Conservation (phyloP, 768 basidiomycete species). For the Boletus fagicola region DNA sequence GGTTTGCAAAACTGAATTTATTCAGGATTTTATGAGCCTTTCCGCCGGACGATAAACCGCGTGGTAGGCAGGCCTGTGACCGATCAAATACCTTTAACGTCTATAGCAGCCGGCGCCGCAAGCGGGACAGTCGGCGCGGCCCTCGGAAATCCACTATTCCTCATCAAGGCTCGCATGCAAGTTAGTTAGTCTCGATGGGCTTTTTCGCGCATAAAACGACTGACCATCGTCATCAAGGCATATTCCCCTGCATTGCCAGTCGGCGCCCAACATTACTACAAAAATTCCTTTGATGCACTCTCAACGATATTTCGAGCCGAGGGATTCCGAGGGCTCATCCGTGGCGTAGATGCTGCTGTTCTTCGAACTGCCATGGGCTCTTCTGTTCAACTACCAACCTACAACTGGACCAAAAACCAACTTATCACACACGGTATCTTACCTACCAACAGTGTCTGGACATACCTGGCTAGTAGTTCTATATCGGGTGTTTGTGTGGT, state of each 20-base stretch:
- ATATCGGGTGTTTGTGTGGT: slow-evolving; percentile 93
- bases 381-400: slow-evolving; percentile 93
- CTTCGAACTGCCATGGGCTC: slow-evolving; percentile 94
- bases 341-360: slow-evolving; percentile 93
- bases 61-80: slow-evolving; percentile 60
- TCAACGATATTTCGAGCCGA: slow-evolving; percentile 77
- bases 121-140: slow-evolving; percentile 88
- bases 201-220: background rate
- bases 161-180: slow-evolving; percentile 99
- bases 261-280: slow-evolving; percentile 92
- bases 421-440: slow-evolving; percentile 67
- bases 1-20: slow-evolving; percentile 13
- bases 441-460: slow-evolving; percentile 76
- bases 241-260: slow-evolving; percentile 94
- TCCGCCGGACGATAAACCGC: slow-evolving; percentile 69
- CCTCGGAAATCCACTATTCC: slow-evolving; percentile 86
- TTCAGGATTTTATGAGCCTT: slow-evolving; percentile 95
- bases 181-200: slow-evolving; percentile 32
- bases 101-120: slow-evolving; percentile 80
- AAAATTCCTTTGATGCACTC: slow-evolving; percentile 78
- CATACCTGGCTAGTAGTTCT: slow-evolving; percentile 83
- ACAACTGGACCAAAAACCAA: slow-evolving; percentile 88
- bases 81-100: slow-evolving; percentile 72
- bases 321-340: slow-evolving; percentile 72
- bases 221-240: slow-evolving; percentile 49